Evolutionary conservation across 2,329 filamentous ascomycete species (phyloP), one percentile per base, ranked within the genome.

Genomic region (Teratosphaeria zuluensis): DNA sequence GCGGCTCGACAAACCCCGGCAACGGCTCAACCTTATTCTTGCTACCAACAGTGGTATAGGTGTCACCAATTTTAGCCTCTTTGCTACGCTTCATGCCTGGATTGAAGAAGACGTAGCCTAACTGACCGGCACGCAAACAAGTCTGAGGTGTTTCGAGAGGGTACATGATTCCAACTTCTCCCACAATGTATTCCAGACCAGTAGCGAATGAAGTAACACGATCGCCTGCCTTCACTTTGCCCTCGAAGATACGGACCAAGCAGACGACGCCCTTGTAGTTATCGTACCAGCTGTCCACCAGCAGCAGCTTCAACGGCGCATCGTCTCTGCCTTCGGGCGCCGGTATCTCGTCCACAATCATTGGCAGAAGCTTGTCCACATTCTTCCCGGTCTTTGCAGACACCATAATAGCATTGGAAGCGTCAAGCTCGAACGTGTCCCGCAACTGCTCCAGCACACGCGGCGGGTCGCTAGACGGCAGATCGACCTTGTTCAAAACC

Each of bases 261-360:
- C 96, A 81, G 56, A 97, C 88, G 38, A 99, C 94, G 12, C 94
- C 94, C 64, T 91, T 88, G 74, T 96, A 99, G 61, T 87, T 92
- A 70, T 96, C 92, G 72, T 99, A 99, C 94, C 94, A 99, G 24
- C 92, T 96, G 74, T 99, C 94, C 31, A 99, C 91, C 14, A 99
- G 84, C 54, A 99, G 78, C 75, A 97, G 82, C 60, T 89, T 86
- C 58, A 96, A 74, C 1, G 91, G 90, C 66, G 86, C 88, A 16
- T 75, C 80, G 56, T 80, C 76, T 66, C 94, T 85, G 4, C 94
- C 94, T 0, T 82, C 74, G 0, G 94, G 94, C 66, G 85, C 83
- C 21, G 94, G 92, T 3, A 99, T 88, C 60, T 87, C 80, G 65
- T 95, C 87, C 46, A 99, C 85, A 9, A 97, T 90, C 12, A 84